Conservation (phyloP, 208 protist genomes). For the Leishmania mexicana region DNA sequence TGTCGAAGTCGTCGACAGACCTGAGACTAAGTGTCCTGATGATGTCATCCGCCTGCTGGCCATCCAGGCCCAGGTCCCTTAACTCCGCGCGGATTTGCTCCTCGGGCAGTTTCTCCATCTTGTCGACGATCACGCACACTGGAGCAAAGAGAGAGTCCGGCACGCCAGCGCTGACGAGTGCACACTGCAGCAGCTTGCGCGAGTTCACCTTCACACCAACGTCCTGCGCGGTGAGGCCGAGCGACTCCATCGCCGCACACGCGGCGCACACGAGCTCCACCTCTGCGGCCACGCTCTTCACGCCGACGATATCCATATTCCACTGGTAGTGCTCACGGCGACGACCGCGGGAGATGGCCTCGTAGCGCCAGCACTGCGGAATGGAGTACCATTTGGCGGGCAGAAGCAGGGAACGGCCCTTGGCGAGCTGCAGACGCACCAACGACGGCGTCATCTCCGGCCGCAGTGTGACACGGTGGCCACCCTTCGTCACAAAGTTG, state of each 20-base stretch:
- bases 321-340: slow-evolving; percentile 97
- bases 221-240: slow-evolving; percentile 89
- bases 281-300: slow-evolving; percentile 89
- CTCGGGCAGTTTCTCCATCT: slow-evolving; percentile 93
- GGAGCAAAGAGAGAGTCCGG: slow-evolving; percentile 81
- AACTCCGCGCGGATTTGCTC: slow-evolving; percentile 88
- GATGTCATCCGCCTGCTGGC: slow-evolving; percentile 72
- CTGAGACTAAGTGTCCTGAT: slow-evolving; percentile 79
- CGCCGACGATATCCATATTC: slow-evolving; percentile 97
- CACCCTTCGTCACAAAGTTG: slow-evolving; percentile 95
- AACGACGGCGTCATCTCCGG: slow-evolving; percentile 97
- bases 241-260: slow-evolving; percentile 73
- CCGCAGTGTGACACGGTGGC: slow-evolving; percentile 90
- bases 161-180: slow-evolving; percentile 79
- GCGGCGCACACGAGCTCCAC: slow-evolving; percentile 93
- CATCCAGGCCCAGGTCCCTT: slow-evolving; percentile 57
- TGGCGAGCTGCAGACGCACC: slow-evolving; percentile 89
- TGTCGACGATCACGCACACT: slow-evolving; percentile 96
- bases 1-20: slow-evolving; percentile 86
- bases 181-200: slow-evolving; percentile 90
- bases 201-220: slow-evolving; percentile 94
- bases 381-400: slow-evolving; percentile 96
- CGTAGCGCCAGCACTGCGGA: slow-evolving; percentile 97
- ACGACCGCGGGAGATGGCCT: slow-evolving; percentile 94
- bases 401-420: slow-evolving; percentile 88